Evolutionary conservation across 208 protist genomes (phyloP), one percentile per base, ranked within the genome.

Genomic region (Trypanosoma rangeli): DNA sequence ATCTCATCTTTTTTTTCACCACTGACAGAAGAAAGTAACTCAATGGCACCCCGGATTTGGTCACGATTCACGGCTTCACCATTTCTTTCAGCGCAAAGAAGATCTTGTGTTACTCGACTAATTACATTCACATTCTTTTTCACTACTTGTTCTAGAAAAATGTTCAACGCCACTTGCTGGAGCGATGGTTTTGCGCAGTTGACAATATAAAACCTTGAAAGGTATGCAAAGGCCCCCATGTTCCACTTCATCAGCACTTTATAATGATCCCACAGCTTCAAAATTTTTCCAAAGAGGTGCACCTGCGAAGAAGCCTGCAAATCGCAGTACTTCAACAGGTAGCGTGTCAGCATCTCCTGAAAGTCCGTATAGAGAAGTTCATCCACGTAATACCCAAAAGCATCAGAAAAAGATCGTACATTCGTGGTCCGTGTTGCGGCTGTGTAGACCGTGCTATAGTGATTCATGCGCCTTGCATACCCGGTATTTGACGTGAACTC

Each of bases 361-460:
- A 89, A 96, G 58, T 96, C 88, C 76, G 92, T 92, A 74, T 94
- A 96, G 58, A 96, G 76, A 22, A 94, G 59, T 39, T 94, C 86
- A 49, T 84, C 83, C 7, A 81, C 82, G 35, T 88, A 79, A 58
- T 85, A 93, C 49, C 85, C 85, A 46, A 74, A 46, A 15, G 63
- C 54, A 20, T 80, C 76, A 49, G 79, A 84, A 61, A 83, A 73
- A 8, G 77, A 73, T 8, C 74, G 67, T 31, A 80, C 83, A 26
- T 73, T 79, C 29, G 81, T 83, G 26, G 84, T 90, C 13, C 87
- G 86, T 48, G 87, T 94, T 16, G 87, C 88, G 5, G 82, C 84
- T 0, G 71, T 93, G 73, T 94, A 96, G 2, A 96, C 92, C 0
- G 87, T 94, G 60, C 74, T 84, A 62, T 94, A 96, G 70, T 94